Percentiles rank a stretch among this genome's conserved stretches.
These are phyloP conservation scores for Climacium dendroides DNA, from an alignment of 225 moss, liverwort and hornwort genomes.

Conservation along the genomic window DNA sequence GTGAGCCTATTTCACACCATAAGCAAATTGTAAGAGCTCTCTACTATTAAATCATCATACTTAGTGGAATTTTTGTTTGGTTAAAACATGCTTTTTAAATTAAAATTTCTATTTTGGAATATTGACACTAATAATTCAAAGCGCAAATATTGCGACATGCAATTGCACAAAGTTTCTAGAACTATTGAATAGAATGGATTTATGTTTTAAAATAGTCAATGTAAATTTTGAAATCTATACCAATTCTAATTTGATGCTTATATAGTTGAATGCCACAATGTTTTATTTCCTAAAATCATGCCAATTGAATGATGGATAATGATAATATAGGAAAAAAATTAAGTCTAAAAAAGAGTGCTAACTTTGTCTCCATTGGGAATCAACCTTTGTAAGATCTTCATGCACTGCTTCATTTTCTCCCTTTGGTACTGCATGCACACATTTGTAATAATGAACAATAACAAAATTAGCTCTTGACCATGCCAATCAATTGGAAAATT, in stretches of 20 bases:
- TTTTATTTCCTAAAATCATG: too few relatives aligned
- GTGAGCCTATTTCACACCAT: not conserved
- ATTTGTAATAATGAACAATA: not conserved
- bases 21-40: not conserved
- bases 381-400: slow-evolving; percentile 17
- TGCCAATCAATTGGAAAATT: not conserved
- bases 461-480: not conserved
- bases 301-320: not conserved
- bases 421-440: slow-evolving; percentile 19
- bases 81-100: not conserved
- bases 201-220: accelerated
- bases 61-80: not conserved
- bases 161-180: not conserved
- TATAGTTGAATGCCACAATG: too few relatives aligned
- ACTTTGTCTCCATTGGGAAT: not conserved
- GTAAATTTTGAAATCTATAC: not conserved
- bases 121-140: not conserved
- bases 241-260: not conserved
- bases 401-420: slow-evolving; percentile 22
- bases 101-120: not conserved
- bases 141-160: not conserved
- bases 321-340: not conserved
- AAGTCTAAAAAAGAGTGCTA: not conserved
- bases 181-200: not conserved
- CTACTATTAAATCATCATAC: not conserved